Percentiles rank a stretch among this genome's conserved stretches.
These are phyloP conservation scores for Eurotiales sp. DNA, from an alignment of 2,329 filamentous ascomycete genomes.

Conservation along the genomic window DNA sequence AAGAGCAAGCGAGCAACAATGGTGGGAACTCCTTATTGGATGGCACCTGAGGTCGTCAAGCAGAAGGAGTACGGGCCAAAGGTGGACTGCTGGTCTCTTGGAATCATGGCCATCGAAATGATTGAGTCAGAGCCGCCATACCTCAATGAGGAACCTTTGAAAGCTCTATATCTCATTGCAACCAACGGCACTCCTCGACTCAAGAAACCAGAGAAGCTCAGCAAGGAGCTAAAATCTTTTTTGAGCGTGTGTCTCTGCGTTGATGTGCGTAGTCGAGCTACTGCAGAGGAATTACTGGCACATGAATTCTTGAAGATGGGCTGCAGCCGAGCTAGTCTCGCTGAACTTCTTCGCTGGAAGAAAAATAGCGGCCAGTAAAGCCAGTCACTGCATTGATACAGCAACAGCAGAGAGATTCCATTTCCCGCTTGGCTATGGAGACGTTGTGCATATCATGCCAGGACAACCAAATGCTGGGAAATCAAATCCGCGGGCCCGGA, in stretches of 20 bases:
- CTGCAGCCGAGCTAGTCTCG: conserved; percentile 75
- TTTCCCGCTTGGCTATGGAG: background rate
- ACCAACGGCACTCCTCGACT: conserved; percentile 95
- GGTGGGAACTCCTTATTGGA: conserved; percentile 99
- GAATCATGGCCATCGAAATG: conserved; percentile 99
- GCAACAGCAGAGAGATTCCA: background rate
- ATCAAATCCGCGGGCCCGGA: conserved; percentile 6
- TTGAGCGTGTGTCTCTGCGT: conserved; percentile 94
- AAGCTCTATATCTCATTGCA: conserved; percentile 94
- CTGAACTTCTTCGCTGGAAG: conserved; percentile 74
- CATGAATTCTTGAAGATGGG: conserved; percentile 95
- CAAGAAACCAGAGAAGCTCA: conserved; percentile 97
- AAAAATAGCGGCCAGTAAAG: conserved; percentile 39
- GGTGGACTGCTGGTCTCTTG: conserved; percentile 97
- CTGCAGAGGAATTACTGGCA: conserved; percentile 79
- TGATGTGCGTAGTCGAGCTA: conserved; percentile 90
- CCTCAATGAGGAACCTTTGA: conserved; percentile 94
- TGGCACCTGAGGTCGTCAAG: conserved; percentile 98
- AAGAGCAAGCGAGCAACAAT: conserved; percentile 98
- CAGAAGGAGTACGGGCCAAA: conserved; percentile 98
- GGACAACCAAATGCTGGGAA: conserved; percentile 14
- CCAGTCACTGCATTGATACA: background rate
- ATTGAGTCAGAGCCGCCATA: conserved; percentile 98
- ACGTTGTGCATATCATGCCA: background rate
- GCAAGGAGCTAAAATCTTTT: conserved; percentile 97